These are phyloP conservation scores for Polysphondylium violaceum DNA, from an alignment of 78 protist genomes.

Conservation along the genomic window DNA sequence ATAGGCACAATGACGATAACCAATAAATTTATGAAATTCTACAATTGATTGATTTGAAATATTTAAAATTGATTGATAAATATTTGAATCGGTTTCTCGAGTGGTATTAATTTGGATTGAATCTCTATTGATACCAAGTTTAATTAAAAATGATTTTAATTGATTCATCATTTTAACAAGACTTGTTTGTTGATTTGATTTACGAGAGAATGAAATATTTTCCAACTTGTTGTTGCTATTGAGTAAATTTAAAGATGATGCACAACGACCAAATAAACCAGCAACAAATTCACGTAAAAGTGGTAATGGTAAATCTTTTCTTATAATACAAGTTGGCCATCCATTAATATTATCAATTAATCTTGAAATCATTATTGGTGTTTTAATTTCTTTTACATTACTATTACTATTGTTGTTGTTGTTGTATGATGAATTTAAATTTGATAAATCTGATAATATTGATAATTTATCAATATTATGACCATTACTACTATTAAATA, in stretches of 20 bases:
- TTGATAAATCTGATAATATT: not conserved
- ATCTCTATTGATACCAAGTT: not conserved
- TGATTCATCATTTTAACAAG: too few species aligned
- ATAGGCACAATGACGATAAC: not conserved
- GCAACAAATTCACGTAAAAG: slow-evolving; percentile 9
- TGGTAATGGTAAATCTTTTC: too few species aligned
- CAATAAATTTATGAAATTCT: too few species aligned
- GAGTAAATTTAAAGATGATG: not conserved
- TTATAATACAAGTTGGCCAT: not conserved
- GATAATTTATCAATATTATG: not conserved
- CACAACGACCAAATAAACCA: slow-evolving; percentile 6
- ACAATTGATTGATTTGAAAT: not conserved
- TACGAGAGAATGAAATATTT: not conserved
- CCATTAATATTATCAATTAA: not conserved
- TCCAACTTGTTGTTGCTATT: not conserved
- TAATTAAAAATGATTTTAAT: not conserved
- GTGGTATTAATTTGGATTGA: not conserved
- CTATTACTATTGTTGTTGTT: not conserved
- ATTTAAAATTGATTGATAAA: not conserved
- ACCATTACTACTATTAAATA: not conserved
- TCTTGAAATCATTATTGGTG: slow-evolving; percentile 2
- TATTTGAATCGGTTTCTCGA: not conserved
- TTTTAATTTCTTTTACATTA: not conserved
- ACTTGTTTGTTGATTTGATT: not conserved
- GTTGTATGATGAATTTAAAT: not conserved